Conservation (phyloP, 2,329 filamentous ascomycete genomes). For the Colletotrichum cereale region DNA sequence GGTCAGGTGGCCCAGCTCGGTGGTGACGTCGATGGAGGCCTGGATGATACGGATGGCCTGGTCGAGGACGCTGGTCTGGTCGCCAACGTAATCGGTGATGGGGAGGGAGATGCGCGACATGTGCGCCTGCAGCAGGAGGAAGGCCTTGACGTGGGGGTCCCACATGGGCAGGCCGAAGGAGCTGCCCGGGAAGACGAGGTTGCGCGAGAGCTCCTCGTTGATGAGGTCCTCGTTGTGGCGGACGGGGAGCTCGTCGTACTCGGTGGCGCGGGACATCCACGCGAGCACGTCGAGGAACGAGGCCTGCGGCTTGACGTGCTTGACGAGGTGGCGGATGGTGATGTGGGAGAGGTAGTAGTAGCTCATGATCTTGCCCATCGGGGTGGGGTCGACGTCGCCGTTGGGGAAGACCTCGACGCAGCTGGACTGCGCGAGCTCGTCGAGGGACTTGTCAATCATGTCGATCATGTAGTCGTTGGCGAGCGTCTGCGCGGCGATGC, state of each 20-base stretch:
- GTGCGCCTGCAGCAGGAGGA: conserved; percentile 92
- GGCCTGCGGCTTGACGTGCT: conserved; percentile 79
- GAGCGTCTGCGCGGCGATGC: conserved; percentile 83
- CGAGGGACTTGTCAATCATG: conserved; percentile 88
- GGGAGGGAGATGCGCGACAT: conserved; percentile 94
- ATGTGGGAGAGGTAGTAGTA: conserved; percentile 99
- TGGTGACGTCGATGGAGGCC: conserved; percentile 92
- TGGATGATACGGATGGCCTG: conserved; percentile 98
- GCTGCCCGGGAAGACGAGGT: conserved; percentile 74
- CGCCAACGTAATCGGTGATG: conserved; percentile 96
- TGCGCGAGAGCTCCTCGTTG: conserved; percentile 88
- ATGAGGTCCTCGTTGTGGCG: conserved; percentile 98
- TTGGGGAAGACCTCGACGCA: conserved; percentile 88
- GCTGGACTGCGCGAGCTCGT: conserved; percentile 83
- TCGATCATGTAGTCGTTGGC: conserved; percentile 96
- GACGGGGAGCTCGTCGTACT: conserved; percentile 97
- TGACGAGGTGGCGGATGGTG: conserved; percentile 87
- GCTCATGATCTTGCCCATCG: conserved; percentile 97
- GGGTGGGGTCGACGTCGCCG: conserved; percentile 89
- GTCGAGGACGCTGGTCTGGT: conserved; percentile 90
- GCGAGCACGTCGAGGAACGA: conserved; percentile 85
- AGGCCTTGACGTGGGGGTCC: conserved; percentile 98
- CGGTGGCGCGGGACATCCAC: conserved; percentile 93
- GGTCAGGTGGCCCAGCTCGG: conserved; percentile 86
- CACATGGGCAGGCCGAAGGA: conserved; percentile 87